Evolutionary conservation across 2,329 filamentous ascomycete genomes (phyloP), one percentile per base, ranked within the genome.

Genomic region (Capronia americana): DNA sequence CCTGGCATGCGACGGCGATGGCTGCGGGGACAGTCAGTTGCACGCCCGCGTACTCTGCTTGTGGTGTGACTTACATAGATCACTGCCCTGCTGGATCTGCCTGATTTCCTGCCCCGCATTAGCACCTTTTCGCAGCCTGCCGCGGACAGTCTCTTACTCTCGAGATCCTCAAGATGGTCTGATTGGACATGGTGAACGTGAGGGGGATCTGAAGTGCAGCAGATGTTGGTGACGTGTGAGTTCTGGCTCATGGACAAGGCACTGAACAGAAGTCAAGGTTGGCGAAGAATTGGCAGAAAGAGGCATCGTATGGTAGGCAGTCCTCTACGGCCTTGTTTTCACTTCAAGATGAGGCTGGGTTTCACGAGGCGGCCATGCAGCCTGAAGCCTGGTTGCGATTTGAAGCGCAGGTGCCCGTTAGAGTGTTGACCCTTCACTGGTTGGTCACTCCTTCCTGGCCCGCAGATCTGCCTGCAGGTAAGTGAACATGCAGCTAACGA

Each of bases 1-100:
- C 95, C 59, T 91, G 86, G 76, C 91, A 96, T 64, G 92, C 91
- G 57, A 97, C 93, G 11, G 92, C 92, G 69, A 98, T 92, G 93
- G 68, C 57, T 71, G 17, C 65, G 55, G 46, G 54, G 34, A 58
- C 55, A 74, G 70, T 61, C 30, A 61, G 46, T 23, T 14, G 20
- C 41, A 28, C 24, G 46, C 14, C 38, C 17, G 14, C 7, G 7
- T 17, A 44, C 32, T 28, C 23, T 44, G 32, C 51, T 8, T 30
- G 38, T 20, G 38, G 17, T 44, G n/a, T 2, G 30, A 79, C 88
- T 74, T 84, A 94, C 91, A 96, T 38, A 97, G 84, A 78, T 97
- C 93, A 23, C 88, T 86, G 69, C 87, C 90, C 77, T 90, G 90
- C 77, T 97, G 92, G 66, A 97, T 88, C 72, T 95, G 91, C 74